phyloP scores from a whole-genome alignment of 441 rosid species.

The Pelargonium myrrhifolium region DNA sequence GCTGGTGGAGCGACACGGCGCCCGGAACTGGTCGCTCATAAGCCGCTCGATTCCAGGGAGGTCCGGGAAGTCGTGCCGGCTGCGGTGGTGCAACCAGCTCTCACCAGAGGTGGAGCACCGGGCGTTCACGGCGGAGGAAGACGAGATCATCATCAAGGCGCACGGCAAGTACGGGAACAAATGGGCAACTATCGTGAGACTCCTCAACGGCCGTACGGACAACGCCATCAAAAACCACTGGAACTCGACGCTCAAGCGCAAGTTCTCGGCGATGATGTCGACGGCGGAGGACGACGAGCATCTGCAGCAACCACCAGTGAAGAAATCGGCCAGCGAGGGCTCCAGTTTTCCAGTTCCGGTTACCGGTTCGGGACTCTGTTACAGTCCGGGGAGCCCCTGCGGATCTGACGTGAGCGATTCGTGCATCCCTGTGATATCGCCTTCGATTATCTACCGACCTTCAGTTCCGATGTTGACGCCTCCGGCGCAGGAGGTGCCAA shows the following conservation, averaged over 20 bases:
- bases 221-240: slow-evolving; percentile 75
- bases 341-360: slow-evolving; percentile 9
- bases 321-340: slow-evolving; percentile 25
- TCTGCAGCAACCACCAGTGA: slow-evolving; percentile 23
- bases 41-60: slow-evolving; percentile 72
- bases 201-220: slow-evolving; percentile 66
- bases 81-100: slow-evolving; percentile 78
- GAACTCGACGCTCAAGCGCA: slow-evolving; percentile 33
- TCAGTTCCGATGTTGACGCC: neutral
- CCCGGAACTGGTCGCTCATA: slow-evolving; percentile 64
- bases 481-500: neutral
- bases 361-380: slow-evolving; percentile 31
- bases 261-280: neutral
- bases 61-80: slow-evolving; percentile 67
- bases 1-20: slow-evolving; percentile 47
- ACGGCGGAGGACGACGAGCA: neutral
- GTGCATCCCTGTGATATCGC: slow-evolving; percentile 36
- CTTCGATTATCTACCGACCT: slow-evolving; percentile 18
- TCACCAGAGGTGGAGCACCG: slow-evolving; percentile 70
- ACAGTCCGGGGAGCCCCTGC: slow-evolving; percentile 51
- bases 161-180: slow-evolving; percentile 56
- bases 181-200: slow-evolving; percentile 74
- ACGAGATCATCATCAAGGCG: slow-evolving; percentile 48
- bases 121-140: slow-evolving; percentile 53
- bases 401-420: slow-evolving; percentile 54